A percentile compares a stretch with the other conserved stretches of the same genome.
Conservation (phyloP, 2,329 filamentous ascomycete genomes). For the Taxawa tesnikishii region DNA sequence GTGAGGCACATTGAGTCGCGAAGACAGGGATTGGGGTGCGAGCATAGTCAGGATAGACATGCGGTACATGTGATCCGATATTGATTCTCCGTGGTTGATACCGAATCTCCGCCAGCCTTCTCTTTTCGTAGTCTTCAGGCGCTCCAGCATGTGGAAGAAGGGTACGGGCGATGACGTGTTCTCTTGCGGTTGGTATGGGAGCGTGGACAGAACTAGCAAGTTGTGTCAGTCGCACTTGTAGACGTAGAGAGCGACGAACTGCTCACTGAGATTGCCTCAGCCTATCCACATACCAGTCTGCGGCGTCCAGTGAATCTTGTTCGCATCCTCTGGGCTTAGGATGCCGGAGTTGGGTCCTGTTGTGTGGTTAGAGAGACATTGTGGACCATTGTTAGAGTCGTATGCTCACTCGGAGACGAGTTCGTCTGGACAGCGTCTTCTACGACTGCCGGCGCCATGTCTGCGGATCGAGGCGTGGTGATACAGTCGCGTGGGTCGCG, state of each 20-base stretch:
- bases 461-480: neutral
- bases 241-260: no score
- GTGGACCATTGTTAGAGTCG: conserved; percentile 2
- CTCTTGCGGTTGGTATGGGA: conserved; percentile 46
- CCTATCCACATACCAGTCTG: conserved; percentile 30
- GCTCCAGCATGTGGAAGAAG: conserved; percentile 90
- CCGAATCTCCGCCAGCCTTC: conserved; percentile 91
- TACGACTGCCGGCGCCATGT: conserved; percentile 12
- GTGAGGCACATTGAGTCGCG: conserved; percentile 61
- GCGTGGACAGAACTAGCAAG: conserved; percentile 47
- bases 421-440: conserved; percentile 30
- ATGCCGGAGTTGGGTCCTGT: conserved; percentile 23
- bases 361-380: neutral
- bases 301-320: conserved; percentile 27
- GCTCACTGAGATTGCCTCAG: conserved; percentile 1
- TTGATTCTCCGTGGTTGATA: conserved; percentile 68
- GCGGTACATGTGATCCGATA: conserved; percentile 98
- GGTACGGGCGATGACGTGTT: conserved; percentile 63
- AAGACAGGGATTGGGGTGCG: conserved; percentile 61
- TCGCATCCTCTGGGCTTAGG: conserved; percentile 13
- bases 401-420: conserved; percentile 19
- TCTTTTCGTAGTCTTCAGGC: conserved; percentile 89
- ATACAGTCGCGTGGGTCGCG: neutral
- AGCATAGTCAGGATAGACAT: conserved; percentile 96
- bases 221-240: conserved; percentile 11